Evolutionary conservation across 495 filamentous ascomycete species (phyloP).

Genomic region (Neurospora sp.): DNA sequence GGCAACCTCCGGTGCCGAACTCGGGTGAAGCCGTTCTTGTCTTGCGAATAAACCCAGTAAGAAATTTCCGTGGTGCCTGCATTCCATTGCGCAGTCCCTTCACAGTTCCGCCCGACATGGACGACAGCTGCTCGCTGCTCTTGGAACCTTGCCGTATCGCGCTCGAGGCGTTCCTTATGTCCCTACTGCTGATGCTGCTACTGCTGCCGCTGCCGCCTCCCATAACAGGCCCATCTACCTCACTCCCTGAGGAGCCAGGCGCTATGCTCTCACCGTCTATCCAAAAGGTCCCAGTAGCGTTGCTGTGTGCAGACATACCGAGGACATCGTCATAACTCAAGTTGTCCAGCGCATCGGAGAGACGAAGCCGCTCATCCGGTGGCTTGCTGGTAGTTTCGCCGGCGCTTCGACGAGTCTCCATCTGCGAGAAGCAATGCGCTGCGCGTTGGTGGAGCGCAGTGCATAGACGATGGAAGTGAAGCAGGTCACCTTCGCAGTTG

Average conservation of each 20-base stretch:
- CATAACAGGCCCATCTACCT: conserved; percentile 30
- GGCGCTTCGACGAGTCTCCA: conserved; percentile 18
- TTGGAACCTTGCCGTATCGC: conserved; percentile 29
- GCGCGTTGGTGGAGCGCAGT: conserved; percentile 61
- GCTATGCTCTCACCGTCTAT: conserved; percentile 26
- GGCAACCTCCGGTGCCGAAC: not conserved
- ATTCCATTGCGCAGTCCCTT: conserved; percentile 27
- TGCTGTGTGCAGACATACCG: conserved; percentile 20
- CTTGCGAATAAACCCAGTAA: conserved; percentile 38
- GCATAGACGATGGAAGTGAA: conserved; percentile 67
- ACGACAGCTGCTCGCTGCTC: conserved; percentile 22
- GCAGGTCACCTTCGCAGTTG: conserved; percentile 51
- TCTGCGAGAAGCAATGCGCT: conserved; percentile 22
- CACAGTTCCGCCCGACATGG: conserved; percentile 20
- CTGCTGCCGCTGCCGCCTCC: conserved; percentile 10
- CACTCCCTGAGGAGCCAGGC: conserved; percentile 38
- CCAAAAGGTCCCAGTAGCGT: conserved; percentile 21
- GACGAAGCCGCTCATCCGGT: conserved; percentile 49
- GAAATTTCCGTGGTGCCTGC: conserved; percentile 30
- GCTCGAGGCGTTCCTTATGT: conserved; percentile 32
- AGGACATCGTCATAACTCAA: conserved; percentile 39
- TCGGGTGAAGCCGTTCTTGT: conserved; percentile 23
- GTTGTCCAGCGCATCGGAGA: conserved; percentile 68
- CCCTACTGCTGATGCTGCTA: conserved; percentile 28
- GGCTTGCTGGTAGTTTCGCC: conserved; percentile 57